Percentiles rank a stretch among this genome's conserved stretches.
Conservation (phyloP, 257 asterid genomes). For the Solanum sejunctum region DNA sequence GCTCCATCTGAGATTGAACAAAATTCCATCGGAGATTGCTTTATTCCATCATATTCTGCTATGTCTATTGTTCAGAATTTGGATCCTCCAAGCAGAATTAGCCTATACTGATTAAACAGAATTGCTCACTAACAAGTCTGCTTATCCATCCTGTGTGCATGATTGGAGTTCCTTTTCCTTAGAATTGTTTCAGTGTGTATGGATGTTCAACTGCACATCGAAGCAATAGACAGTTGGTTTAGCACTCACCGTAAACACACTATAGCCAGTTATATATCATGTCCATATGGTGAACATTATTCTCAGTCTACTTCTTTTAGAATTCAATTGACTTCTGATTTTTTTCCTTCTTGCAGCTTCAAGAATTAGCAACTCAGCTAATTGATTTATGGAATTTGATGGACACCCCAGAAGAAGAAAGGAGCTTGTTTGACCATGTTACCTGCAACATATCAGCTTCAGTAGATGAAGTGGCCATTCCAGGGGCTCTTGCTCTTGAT, state of each 20-base stretch:
- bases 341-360: conserved; percentile 52
- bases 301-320: not conserved
- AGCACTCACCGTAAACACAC: not conserved
- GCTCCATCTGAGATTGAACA: no score
- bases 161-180: not conserved
- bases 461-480: conserved; percentile 69
- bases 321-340: not conserved
- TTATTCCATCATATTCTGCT: not conserved
- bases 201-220: not conserved
- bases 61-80: not conserved
- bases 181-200: not conserved
- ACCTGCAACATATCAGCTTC: conserved; percentile 81
- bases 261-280: not conserved
- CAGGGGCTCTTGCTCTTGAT: conserved; percentile 86
- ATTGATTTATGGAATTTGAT: conserved; percentile 97
- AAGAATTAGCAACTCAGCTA: conserved; percentile 83
- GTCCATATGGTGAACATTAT: not conserved
- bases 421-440: conserved; percentile 57
- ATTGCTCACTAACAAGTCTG: not conserved
- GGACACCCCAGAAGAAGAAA: conserved; percentile 82
- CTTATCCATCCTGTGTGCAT: not conserved
- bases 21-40: no score
- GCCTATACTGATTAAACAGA: not conserved
- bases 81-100: not conserved
- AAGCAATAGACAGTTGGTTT: not conserved